phyloP scores from a whole-genome alignment of 2,329 filamentous ascomycete genomes.

The Trichophyton mentagrophytes region DNA sequence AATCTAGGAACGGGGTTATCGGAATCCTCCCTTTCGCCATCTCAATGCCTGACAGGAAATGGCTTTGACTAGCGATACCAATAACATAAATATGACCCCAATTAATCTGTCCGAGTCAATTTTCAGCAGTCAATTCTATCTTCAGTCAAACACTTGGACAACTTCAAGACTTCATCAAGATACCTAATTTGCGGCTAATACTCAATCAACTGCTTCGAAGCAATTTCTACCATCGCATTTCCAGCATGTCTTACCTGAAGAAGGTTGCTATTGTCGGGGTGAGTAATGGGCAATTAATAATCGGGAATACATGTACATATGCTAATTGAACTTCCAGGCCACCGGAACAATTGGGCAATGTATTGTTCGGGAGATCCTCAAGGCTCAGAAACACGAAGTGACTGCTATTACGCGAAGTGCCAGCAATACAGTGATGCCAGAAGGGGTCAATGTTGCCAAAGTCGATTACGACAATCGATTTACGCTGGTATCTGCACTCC shows the following conservation, averaged over 20 bases:
- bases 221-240: background rate
- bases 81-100: background rate
- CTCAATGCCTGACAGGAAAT: background rate
- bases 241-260: background rate
- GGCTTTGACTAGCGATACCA: background rate
- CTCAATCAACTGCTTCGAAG: no score
- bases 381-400: slow-evolving; percentile 39
- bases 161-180: background rate
- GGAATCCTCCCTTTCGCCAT: background rate
- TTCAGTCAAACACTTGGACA: background rate
- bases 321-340: slow-evolving; percentile 17
- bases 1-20: background rate
- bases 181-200: background rate
- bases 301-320: background rate
- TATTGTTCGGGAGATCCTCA: slow-evolving; percentile 28
- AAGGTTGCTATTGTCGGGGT: slow-evolving; percentile 3
- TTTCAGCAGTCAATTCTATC: background rate
- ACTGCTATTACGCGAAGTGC: slow-evolving; percentile 39
- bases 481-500: slow-evolving; percentile 39
- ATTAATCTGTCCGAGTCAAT: background rate
- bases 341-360: slow-evolving; percentile 23
- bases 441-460: slow-evolving; percentile 30
- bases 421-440: slow-evolving; percentile 33
- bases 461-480: slow-evolving; percentile 40
- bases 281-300: background rate